These are phyloP conservation scores for Aspergillus panamensis DNA, from an alignment of 495 filamentous ascomycete species.

Conservation along the genomic window DNA sequence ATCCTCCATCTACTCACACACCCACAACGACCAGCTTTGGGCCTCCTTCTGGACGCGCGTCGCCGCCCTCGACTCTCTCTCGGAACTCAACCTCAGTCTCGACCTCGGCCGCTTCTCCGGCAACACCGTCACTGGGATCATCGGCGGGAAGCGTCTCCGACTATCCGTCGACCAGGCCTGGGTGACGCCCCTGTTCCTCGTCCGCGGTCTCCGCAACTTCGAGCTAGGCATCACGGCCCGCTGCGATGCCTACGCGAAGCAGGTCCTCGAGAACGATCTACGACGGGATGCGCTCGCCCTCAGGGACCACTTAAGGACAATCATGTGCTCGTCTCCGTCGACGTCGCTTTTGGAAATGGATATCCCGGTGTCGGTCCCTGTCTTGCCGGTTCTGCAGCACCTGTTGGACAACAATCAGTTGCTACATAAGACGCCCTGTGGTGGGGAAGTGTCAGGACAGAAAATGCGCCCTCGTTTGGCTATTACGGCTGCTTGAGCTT, in stretches of 20 bases:
- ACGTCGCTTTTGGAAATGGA: too few species aligned
- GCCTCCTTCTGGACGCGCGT: slow-evolving; percentile 33
- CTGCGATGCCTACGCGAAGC: slow-evolving; percentile 33
- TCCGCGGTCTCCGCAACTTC: slow-evolving; percentile 33
- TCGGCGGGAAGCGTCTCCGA: slow-evolving; percentile 24
- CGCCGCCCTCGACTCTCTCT: slow-evolving; percentile 20
- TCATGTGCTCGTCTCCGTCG: slow-evolving; percentile 25
- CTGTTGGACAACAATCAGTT: neutral
- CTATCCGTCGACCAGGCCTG: slow-evolving; percentile 31
- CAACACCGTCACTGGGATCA: slow-evolving; percentile 14
- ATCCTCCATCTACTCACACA: slow-evolving; percentile 39
- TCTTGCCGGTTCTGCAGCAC: too few species aligned
- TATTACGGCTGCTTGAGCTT: slow-evolving; percentile 19
- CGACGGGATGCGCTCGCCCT: slow-evolving; percentile 29
- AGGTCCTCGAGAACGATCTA: slow-evolving; percentile 30
- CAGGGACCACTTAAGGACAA: slow-evolving; percentile 27
- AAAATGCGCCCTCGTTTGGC: slow-evolving; percentile 18
- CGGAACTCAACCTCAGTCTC: slow-evolving; percentile 27
- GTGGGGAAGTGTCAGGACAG: neutral
- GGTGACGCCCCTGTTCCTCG: slow-evolving; percentile 32
- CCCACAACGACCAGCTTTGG: slow-evolving; percentile 42
- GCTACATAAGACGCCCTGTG: slow-evolving; percentile 9
- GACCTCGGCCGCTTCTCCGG: slow-evolving; percentile 37
- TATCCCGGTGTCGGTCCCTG: too few species aligned
- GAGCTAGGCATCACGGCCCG: slow-evolving; percentile 40